Evolutionary conservation across 306 rosid species (phyloP).

Genomic region (Vicia sativa): DNA sequence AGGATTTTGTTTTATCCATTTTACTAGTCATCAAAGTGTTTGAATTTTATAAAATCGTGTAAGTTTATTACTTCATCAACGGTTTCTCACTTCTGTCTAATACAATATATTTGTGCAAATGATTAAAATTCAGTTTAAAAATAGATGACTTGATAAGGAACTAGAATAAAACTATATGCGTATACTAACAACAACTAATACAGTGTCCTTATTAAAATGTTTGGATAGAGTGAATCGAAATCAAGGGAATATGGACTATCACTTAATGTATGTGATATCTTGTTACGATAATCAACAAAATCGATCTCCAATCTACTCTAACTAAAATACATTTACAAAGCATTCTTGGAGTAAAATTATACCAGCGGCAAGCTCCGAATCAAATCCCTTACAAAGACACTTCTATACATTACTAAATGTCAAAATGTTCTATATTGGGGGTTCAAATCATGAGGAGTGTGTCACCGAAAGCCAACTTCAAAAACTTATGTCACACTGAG

Average conservation of each 20-base stretch:
- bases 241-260: not conserved
- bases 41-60: not conserved
- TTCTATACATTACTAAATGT: not conserved
- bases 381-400: not conserved
- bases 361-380: not conserved
- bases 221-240: not conserved
- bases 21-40: slow-evolving; percentile 4
- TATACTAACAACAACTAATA: not conserved
- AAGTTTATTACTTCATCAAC: slow-evolving; percentile 11
- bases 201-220: not conserved
- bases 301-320: not conserved
- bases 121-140: slow-evolving; percentile 16
- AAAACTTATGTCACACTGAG: not conserved
- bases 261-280: slow-evolving; percentile 5
- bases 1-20: slow-evolving; percentile 14
- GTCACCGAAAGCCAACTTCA: not conserved
- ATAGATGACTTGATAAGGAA: slow-evolving; percentile 14
- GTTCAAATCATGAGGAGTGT: not conserved
- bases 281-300: not conserved
- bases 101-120: not conserved
- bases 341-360: not conserved
- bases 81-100: slow-evolving; percentile 29
- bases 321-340: not conserved
- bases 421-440: not conserved
- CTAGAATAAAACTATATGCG: not conserved